Base-by-base conservation (phyloP, 2,329 filamentous ascomycete genomes). In the Colletotrichum sp. region DNA sequence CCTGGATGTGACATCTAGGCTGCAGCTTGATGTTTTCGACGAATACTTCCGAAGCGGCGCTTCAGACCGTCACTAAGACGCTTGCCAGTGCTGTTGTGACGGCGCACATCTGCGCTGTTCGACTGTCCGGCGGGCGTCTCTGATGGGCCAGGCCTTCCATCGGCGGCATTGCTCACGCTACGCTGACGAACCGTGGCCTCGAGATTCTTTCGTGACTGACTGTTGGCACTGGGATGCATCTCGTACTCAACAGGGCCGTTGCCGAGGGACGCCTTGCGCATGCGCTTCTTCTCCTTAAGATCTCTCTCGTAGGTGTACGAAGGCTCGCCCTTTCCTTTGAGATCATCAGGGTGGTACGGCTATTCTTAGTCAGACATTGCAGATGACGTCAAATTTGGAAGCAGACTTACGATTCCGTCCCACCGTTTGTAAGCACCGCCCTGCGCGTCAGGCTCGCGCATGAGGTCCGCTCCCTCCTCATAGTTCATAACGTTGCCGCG, bases 381-480 rank as follows among this genome's bases (percentile, higher is more conserved):
- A 16, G 32, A 13, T 30, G 13, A 26, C 21, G 28, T 30, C 15
- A 67, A 26, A 12, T 21, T 26, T 16, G 39, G 26, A 24, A 6
- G 15, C 32, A n/a, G 16, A 89, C 93, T 85, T 89, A 97, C 95
- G 79, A 95, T 83, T 66, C 92, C 92, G 6, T 93, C 91, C 87
- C 92, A 96, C 63, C 95, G 91, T 86, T 92, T 94, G 82, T 97
- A 98, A 16, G 94, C 89, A n/a, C 93, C 94, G 18, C 94, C 95
- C 1, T 86, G 82, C 5, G 91, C 90, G 76, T 94, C 91, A 1
- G 86, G 85, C 80, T 96, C 95, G 66, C 93, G 89, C 93, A 96
- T 96, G 82, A 98, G 88, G 81, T 98, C 95, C 3, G 93, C 90
- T n/a, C 96, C 96, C 81, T 98, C 96, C 80, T 95, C 88, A 80